These are phyloP conservation scores for Gonium pectorale DNA, from an alignment of 139 green algal species.

Conservation along the genomic window DNA sequence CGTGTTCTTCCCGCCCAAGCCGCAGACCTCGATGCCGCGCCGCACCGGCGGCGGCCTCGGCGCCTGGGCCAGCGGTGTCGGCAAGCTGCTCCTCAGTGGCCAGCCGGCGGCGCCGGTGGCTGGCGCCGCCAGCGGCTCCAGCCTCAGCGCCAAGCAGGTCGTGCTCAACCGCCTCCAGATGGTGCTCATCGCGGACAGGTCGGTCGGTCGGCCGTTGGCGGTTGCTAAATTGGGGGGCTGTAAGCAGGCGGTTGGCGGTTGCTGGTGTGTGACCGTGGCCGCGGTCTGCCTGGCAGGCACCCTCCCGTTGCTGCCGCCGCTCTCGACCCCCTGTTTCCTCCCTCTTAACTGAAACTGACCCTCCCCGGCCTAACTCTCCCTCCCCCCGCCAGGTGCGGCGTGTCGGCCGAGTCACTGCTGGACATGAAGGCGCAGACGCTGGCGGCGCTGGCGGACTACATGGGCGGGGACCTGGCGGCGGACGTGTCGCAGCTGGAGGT, in stretches of 20 bases:
- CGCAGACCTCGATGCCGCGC: no score
- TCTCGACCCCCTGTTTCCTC: neutral
- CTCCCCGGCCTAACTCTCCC: no score
- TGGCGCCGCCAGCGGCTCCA: neutral
- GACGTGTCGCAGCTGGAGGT: slow-evolving; percentile 53
- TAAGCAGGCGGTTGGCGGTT: no score
- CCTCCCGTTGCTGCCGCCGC: neutral
- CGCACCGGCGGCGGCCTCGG: neutral
- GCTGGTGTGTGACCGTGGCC: no score
- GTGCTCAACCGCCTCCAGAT: slow-evolving; percentile 52
- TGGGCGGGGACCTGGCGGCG: slow-evolving; percentile 30
- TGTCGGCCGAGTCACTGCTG: slow-evolving; percentile 48
- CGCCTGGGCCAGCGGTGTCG: no score
- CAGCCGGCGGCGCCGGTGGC: no score
- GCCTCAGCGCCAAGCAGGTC: slow-evolving; percentile 27
- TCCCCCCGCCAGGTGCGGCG: slow-evolving; percentile 46
- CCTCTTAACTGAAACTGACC: no score
- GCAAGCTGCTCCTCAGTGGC: no score
- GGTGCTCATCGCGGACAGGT: slow-evolving; percentile 61
- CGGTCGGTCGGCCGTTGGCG: neutral
- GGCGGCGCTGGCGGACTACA: slow-evolving; percentile 44
- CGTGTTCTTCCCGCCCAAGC: slow-evolving; percentile 54
- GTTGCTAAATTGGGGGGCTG: no score
- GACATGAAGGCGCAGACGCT: slow-evolving; percentile 51
- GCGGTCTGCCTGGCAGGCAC: no score